Base-by-base conservation (phyloP, 768 basidiomycete genomes). In the Panus rudis region DNA sequence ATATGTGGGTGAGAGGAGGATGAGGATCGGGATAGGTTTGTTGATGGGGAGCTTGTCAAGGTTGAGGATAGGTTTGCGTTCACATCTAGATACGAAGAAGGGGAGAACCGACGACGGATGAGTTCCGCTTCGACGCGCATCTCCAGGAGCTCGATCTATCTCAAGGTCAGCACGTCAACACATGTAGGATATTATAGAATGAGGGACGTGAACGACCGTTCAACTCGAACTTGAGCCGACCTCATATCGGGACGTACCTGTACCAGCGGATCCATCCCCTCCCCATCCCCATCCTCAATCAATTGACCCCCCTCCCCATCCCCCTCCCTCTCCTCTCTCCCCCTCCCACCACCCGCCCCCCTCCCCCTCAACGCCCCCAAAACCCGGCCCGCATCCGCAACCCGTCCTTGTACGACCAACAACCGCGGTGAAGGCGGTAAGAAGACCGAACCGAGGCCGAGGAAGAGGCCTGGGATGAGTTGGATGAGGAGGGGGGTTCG, bases 401-500 rank as follows among this genome's bases (percentile, higher is more conserved):
- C 49, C 64, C 66, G 65, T 1, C 79, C 81, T 19, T 75, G 69
- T 19, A 73, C 59, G 1, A 81, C 73, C 6, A 84, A 61, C 17
- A 80, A 60, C 3, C 81, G 68, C 4, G 82, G 81, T 8, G 79
- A 81, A 3, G 78, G 71, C 1, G 81, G 81, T 3, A 83, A 67
- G 43, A 75, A 70, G 57, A 66, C 55, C 16, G 73, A 73, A 3
- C 87, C 86, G 3, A 82, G 7, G 0, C 70, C 78, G 6, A 91
- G 75, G 4, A 83, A 60, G 14, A 79, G 49, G 0, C 82, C 88
- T 6, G 88, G 88, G 10, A 81, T 52, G 6, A 88, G 59, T 55
- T 90, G 88, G 6, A 86, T 59, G 1, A 71, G 80, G 0, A 91
- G 73, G 2, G 87, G 88, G 23, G 88, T 76, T 24, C 86, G 73